Evolutionary conservation across 805 yeast species (phyloP).

Genomic region (Cyberlindnera maritima): DNA sequence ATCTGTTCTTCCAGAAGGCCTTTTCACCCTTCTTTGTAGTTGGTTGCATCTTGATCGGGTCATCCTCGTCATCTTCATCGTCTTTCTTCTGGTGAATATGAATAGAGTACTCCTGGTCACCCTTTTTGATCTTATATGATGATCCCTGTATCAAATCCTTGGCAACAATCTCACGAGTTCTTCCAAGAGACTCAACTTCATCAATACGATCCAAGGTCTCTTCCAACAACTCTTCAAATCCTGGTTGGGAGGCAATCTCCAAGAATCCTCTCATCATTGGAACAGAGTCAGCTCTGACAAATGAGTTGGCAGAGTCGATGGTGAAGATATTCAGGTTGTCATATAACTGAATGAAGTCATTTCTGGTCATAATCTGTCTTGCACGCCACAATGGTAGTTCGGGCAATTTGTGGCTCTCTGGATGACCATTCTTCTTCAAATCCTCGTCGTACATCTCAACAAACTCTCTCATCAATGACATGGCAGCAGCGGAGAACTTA

Average conservation of each 20-base stretch:
- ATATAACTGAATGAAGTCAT: slow-evolving; percentile 72
- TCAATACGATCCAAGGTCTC: slow-evolving; percentile 67
- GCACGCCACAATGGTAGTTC: slow-evolving; percentile 82
- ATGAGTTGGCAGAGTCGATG: slow-evolving; percentile 60
- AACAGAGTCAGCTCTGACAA: slow-evolving; percentile 77
- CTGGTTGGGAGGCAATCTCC: slow-evolving; percentile 70
- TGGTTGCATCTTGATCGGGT: slow-evolving; percentile 27
- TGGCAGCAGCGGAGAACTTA: slow-evolving; percentile 70
- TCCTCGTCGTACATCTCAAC: slow-evolving; percentile 56
- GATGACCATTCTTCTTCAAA: slow-evolving; percentile 1
- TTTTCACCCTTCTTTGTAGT: slow-evolving; percentile 25
- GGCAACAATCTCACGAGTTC: slow-evolving; percentile 73
- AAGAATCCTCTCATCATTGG: slow-evolving; percentile 91
- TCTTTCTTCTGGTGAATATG: slow-evolving; percentile 13
- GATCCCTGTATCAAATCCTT: slow-evolving; percentile 64
- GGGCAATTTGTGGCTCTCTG: slow-evolving; percentile 54
- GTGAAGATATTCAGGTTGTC: slow-evolving; percentile 79
- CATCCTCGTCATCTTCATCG: slow-evolving; percentile 22
- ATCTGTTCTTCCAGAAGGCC: slow-evolving; percentile 26
- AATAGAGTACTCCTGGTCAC: slow-evolving; percentile 13
- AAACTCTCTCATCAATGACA: slow-evolving; percentile 66
- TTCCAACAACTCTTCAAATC: slow-evolving; percentile 61
- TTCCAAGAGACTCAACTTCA: slow-evolving; percentile 72
- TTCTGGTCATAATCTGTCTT: slow-evolving; percentile 79
- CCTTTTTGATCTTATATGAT: slow-evolving; percentile 33